phyloP scores from a whole-genome alignment of 1,139 yeast species.

The Insectozyma bohioensis region DNA sequence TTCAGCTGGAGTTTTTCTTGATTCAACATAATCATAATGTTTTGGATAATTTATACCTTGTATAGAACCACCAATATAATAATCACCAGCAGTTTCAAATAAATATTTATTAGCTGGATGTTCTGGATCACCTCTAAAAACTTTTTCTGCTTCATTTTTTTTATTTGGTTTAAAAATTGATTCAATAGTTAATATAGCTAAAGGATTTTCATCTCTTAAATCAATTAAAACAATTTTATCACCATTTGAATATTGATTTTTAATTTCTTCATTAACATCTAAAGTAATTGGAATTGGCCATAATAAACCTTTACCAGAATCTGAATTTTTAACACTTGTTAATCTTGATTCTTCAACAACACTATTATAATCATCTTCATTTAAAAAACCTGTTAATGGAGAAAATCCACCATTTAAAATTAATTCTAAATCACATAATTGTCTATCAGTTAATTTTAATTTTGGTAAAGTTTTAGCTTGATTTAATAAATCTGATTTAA shows the following conservation, averaged over 20 bases:
- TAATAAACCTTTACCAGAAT: conserved; percentile 58
- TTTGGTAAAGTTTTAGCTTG: conserved; percentile 53
- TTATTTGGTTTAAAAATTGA: conserved; percentile 85
- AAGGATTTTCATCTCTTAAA: conserved; percentile 75
- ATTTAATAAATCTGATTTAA: conserved; percentile 51
- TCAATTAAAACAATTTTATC: conserved; percentile 75
- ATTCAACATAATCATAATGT: conserved; percentile 87
- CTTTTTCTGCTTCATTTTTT: conserved; percentile 73
- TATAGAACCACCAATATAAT: conserved; percentile 82
- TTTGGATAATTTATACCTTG: conserved; percentile 83
- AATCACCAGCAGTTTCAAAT: conserved; percentile 72
- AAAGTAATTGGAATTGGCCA: conserved; percentile 95
- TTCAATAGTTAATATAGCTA: conserved; percentile 78
- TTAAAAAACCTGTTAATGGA: conserved; percentile 84
- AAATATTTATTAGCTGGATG: conserved; percentile 89
- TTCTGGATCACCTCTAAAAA: conserved; percentile 95
- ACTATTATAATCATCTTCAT: conserved; percentile 73
- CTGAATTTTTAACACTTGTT: conserved; percentile 39
- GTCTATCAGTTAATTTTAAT: conserved; percentile 75
- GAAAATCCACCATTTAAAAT: conserved; percentile 94
- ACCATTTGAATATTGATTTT: conserved; percentile 50
- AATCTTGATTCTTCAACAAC: conserved; percentile 81
- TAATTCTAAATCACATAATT: conserved; percentile 89
- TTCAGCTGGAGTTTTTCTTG: conserved; percentile 89
- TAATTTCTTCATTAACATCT: conserved; percentile 63